Percentiles rank a stretch among this genome's conserved stretches.
phyloP scores from a whole-genome alignment of 495 filamentous ascomycete species.

The Apodospora peruviana region DNA sequence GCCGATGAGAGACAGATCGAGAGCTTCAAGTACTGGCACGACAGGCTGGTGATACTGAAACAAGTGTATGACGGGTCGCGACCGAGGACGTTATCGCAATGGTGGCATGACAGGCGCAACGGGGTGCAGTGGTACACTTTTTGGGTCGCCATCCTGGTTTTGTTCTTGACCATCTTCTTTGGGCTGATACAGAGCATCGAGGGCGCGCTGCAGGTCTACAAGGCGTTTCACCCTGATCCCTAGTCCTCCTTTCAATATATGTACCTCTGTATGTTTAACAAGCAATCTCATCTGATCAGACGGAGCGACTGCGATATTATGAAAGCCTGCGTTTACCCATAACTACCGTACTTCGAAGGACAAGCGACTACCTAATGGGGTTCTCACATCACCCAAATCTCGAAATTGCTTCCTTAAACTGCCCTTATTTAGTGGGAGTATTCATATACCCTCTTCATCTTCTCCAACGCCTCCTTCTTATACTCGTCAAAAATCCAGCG shows the following conservation, averaged over 20 bases:
- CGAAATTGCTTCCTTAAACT: too few species aligned
- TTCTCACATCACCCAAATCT: too few species aligned
- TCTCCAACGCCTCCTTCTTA: conserved; percentile 10
- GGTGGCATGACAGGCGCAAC: conserved; percentile 47
- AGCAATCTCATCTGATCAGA: too few species aligned
- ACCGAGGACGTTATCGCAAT: conserved; percentile 39
- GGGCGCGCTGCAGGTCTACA: conserved; percentile 35
- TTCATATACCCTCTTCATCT: background rate
- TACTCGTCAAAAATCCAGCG: conserved; percentile 16
- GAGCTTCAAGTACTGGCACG: conserved; percentile 45
- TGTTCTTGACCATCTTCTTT: conserved; percentile 49
- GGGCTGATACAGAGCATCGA: conserved; percentile 45
- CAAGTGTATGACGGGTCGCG: conserved; percentile 43
- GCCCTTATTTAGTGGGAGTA: too few species aligned
- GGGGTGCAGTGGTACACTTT: conserved; percentile 50
- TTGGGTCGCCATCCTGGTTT: conserved; percentile 21
- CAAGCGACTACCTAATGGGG: too few species aligned
- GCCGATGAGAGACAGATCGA: background rate
- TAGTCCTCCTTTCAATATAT: too few species aligned
- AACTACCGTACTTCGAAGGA: too few species aligned
- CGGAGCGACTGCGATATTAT: too few species aligned
- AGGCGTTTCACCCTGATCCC: too few species aligned
- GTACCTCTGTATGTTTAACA: too few species aligned
- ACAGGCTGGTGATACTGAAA: conserved; percentile 46
- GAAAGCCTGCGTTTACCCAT: too few species aligned